A percentile compares a stretch with the other conserved stretches of the same genome.
Evolutionary conservation across 1,139 yeast species (phyloP).

Genomic region (Hansenula sp.): DNA sequence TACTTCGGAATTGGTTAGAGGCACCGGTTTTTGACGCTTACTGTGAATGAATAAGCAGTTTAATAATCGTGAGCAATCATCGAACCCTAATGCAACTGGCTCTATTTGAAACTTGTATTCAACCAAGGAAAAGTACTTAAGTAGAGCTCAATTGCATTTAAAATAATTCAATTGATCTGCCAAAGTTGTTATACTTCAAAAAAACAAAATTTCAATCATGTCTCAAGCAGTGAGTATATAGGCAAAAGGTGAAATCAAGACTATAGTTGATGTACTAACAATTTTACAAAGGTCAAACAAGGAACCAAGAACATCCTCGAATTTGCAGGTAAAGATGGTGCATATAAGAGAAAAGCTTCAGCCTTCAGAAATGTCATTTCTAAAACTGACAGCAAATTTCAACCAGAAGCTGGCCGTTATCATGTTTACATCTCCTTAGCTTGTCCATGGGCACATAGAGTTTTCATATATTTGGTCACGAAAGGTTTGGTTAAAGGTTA

Average conservation of each 20-base stretch:
- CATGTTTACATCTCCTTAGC: slow-evolving; percentile 86
- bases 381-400: slow-evolving; percentile 56
- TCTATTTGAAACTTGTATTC: too few species aligned
- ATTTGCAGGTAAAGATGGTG: slow-evolving; percentile 50
- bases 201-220: not conserved
- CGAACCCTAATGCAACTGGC: too few species aligned
- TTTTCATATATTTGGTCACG: slow-evolving; percentile 69
- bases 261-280: not conserved
- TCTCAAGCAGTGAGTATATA: slow-evolving; percentile 1
- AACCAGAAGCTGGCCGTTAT: slow-evolving; percentile 77
- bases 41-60: too few species aligned
- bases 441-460: slow-evolving; percentile 95
- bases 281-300: slow-evolving; percentile 2
- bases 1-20: too few species aligned
- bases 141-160: too few species aligned
- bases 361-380: slow-evolving; percentile 57
- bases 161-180: not conserved
- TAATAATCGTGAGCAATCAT: too few species aligned
- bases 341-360: slow-evolving; percentile 46
- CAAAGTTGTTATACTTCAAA: too few species aligned
- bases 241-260: not conserved
- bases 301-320: slow-evolving; percentile 32
- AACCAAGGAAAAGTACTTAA: too few species aligned
- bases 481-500: slow-evolving; percentile 66
- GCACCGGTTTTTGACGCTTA: too few species aligned